Evolutionary conservation across 176 grass and related monocot species (phyloP).

Genomic region (barley (Hordeum vulgare)): DNA sequence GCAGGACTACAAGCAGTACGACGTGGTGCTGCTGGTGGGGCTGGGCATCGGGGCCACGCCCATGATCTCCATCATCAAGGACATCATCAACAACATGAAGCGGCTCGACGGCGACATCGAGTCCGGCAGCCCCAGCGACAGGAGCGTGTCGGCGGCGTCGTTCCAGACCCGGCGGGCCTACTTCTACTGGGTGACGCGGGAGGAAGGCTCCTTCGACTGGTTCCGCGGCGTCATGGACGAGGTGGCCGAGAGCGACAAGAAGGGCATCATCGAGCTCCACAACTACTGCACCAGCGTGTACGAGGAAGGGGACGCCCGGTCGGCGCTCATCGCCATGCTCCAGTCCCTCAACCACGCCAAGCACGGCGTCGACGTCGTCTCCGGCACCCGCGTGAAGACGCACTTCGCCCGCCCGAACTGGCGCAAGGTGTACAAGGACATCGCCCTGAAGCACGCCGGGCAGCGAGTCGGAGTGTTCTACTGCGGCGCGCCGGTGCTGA

Average conservation of each 20-base stretch:
- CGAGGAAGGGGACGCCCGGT: constrained; percentile 89
- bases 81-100: constrained; percentile 86
- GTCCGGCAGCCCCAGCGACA: not conserved
- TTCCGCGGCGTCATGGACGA: constrained; percentile 86
- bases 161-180: constrained; percentile 75
- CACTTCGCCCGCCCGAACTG: constrained; percentile 94
- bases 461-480: constrained; percentile 88
- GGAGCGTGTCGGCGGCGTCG: not conserved
- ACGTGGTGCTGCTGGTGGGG: constrained; percentile 75
- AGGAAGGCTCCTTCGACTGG: constrained; percentile 97
- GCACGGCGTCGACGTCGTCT: constrained; percentile 76
- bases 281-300: constrained; percentile 97
- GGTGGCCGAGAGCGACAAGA: constrained; percentile 69
- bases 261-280: constrained; percentile 81
- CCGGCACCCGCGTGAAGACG: constrained; percentile 80
- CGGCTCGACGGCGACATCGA: constrained; percentile 40
- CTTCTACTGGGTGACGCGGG: constrained; percentile 94
- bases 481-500: constrained; percentile 69
- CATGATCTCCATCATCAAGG: constrained; percentile 93
- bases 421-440: constrained; percentile 78
- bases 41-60: constrained; percentile 89
- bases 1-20: constrained; percentile 96
- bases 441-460: constrained; percentile 64
- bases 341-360: constrained; percentile 91
- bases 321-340: constrained; percentile 87